A percentile compares a stretch with the other conserved stretches of the same genome.
Conservation (phyloP, 2,329 filamentous ascomycete genomes). For the Rhynchosporium graminicola region DNA sequence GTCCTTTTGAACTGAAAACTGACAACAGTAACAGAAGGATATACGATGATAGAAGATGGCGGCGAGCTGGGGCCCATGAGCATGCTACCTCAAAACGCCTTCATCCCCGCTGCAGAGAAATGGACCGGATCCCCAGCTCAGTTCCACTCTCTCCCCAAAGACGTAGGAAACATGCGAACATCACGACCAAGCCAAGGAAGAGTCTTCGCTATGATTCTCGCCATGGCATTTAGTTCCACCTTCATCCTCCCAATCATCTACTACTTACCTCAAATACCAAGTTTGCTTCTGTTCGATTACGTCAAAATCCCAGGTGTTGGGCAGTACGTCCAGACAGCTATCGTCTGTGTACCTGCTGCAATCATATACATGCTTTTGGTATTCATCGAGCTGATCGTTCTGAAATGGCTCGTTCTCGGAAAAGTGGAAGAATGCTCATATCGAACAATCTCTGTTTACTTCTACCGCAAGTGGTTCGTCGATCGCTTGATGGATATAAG, state of each 20-base stretch:
- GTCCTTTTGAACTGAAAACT: background rate
- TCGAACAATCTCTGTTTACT: slow-evolving; percentile 11
- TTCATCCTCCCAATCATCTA: slow-evolving; percentile 12
- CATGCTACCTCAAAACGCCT: slow-evolving; percentile 11
- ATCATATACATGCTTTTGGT: slow-evolving; percentile 19
- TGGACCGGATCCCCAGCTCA: slow-evolving; percentile 16
- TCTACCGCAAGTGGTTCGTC: slow-evolving; percentile 17
- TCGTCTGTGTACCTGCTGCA: slow-evolving; percentile 17
- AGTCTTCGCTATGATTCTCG: background rate
- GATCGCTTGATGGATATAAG: slow-evolving; percentile 21
- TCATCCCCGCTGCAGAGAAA: slow-evolving; percentile 9
- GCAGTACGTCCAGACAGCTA: slow-evolving; percentile 14
- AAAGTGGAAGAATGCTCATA: slow-evolving; percentile 14
- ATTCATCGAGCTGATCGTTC: slow-evolving; percentile 13
- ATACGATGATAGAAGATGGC: slow-evolving; percentile 6
- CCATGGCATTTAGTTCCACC: slow-evolving; percentile 11
- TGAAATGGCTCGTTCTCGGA: slow-evolving; percentile 17
- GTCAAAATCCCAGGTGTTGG: slow-evolving; percentile 9
- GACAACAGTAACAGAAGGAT: slow-evolving; percentile 7
- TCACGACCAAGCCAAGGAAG: slow-evolving; percentile 11
- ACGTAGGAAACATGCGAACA: slow-evolving; percentile 9
- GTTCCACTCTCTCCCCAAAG: background rate
- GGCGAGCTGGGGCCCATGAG: slow-evolving; percentile 14
- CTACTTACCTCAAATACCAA: slow-evolving; percentile 13
- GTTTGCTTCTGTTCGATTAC: slow-evolving; percentile 14